These are phyloP conservation scores for Zelopaecilomyces penicillatus DNA, from an alignment of 2,329 filamentous ascomycete genomes.

Conservation along the genomic window DNA sequence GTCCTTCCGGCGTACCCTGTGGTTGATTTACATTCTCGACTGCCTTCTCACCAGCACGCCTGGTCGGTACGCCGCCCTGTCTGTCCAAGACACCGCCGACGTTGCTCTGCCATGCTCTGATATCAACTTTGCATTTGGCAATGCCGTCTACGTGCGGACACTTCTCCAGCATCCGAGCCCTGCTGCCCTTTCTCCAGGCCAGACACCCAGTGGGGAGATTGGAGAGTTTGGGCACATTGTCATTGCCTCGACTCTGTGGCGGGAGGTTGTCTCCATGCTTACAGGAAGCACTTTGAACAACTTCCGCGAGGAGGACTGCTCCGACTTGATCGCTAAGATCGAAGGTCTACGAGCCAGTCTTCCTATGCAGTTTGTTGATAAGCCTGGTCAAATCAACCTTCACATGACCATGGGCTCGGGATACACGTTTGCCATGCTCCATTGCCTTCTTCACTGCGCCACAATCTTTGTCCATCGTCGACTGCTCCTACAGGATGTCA, in stretches of 20 bases:
- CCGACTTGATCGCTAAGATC: slow-evolving; percentile 44
- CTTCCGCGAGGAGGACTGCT: slow-evolving; percentile 47
- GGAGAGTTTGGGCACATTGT: slow-evolving; percentile 57
- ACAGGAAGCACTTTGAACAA: slow-evolving; percentile 42
- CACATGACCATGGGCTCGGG: slow-evolving; percentile 58
- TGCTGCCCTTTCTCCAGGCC: slow-evolving; percentile 25
- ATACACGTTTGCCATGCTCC: slow-evolving; percentile 54
- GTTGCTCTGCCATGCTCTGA: slow-evolving; percentile 51
- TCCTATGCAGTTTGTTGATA: slow-evolving; percentile 53
- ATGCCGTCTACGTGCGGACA: slow-evolving; percentile 51
- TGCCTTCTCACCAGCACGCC: slow-evolving; percentile 55
- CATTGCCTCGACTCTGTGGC: slow-evolving; percentile 52
- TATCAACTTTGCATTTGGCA: slow-evolving; percentile 56
- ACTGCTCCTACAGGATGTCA: slow-evolving; percentile 49
- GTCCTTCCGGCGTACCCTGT: slow-evolving; percentile 52
- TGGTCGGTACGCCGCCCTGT: slow-evolving; percentile 49
- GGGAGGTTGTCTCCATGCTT: slow-evolving; percentile 53
- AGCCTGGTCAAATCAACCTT: slow-evolving; percentile 51
- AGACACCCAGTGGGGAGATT: slow-evolving; percentile 39
- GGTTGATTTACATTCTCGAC: slow-evolving; percentile 56
- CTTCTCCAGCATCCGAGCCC: slow-evolving; percentile 34
- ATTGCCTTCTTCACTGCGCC: slow-evolving; percentile 52
- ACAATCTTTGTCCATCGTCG: slow-evolving; percentile 54
- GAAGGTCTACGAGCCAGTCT: slow-evolving; percentile 45
- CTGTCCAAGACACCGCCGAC: slow-evolving; percentile 44